Base-by-base conservation (phyloP, 164 flowering plant species). In the Santalum album region DNA sequence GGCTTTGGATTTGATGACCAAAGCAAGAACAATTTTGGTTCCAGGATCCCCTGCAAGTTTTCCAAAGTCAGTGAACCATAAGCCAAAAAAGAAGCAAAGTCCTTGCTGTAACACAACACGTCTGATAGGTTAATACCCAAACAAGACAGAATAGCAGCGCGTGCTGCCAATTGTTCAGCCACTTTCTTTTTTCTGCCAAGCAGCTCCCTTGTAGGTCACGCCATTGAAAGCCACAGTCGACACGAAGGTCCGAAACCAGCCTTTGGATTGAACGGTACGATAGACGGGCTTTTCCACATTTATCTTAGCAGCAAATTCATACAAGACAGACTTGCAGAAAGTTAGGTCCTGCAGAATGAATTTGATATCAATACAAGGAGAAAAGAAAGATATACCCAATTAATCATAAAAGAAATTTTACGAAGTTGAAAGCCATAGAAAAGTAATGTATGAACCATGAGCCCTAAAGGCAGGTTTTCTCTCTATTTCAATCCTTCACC, bases 131-230 rank as follows among this genome's bases (percentile, higher is more conserved):
- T n/a, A n/a, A n/a, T n/a, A n/a, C n/a, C n/a, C n/a, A n/a, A n/a
- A n/a, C n/a, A n/a, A n/a, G n/a, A n/a, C n/a, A n/a, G n/a, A n/a
- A n/a, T n/a, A n/a, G n/a, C 79, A 42, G 72, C 54, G 23, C 83
- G 82, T n/a, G 87, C 95, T 39, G 80, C 90, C 63, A 78, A 49
- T 48, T 79, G 87, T 35, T 83, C 87, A 26, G 88, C 81, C 38
- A 83, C 95, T 68, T 78, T 83, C 72, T 86, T 86, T 66, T 17
- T 83, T 62, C 25, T 78, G 7, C 70, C 76, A 19, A n/a, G 51
- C 48, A 11, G 27, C 61, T 42, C 86, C 82, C 24, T 54, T 65
- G 44, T 67, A 83, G 29, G 44, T 46, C 21, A 57, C 67, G 56
- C 79, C 83, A 59, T 71, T 61, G 39, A 86, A 77, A 11, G 40